Evolutionary conservation across 1,284 basidiomycete species (phyloP), one percentile per base, ranked within the genome.

Genomic region (Ustilago hordei): DNA sequence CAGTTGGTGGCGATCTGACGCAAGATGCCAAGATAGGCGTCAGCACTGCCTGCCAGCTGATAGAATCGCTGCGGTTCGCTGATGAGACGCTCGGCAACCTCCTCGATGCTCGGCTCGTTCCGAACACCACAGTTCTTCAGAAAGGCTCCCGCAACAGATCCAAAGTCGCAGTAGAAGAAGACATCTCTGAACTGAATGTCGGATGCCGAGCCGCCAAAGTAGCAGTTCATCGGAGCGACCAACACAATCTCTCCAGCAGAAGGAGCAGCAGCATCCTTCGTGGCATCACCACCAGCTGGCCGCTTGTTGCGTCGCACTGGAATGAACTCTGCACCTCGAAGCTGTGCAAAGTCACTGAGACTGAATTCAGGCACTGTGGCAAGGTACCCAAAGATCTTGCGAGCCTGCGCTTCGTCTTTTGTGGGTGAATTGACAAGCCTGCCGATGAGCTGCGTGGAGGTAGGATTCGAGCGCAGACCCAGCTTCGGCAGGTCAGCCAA

Each of bases 81-180:
- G 7, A 85, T 71, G 11, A 87, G 75, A 57, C 87, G 84, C 34
- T 74, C 69, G 3, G 87, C 84, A 35, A 89, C 88, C 80, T 96
- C 93, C 76, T 93, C 91, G 1, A 94, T 91, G 38, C 91, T 95
- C 0, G 96, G 97, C 82, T 96, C 93, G 59, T 91, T 91, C 82
- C 92, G 92, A 19, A 95, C 94, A 23, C 96, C 96, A 79, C 93
- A 94, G 11, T 92, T 91, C 67, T 90, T 91, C 55, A 99, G 88
- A 87, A 99, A 85, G 3, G 90, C 88, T 77, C 95, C 95, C 2
- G 93, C 95, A 5, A 89, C 89, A 0, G 89, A 84, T 0, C 95
- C 96, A 86, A 96, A 98, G 86, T 98, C 92, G 55, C 79, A 68
- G 55, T 98, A 90, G 80, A 95, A 96, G 83, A 98, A 97, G 11